Evolutionary conservation across 164 flowering plant species (phyloP), one percentile per base, ranked within the genome.

Genomic region (Taxillus chinensis): DNA sequence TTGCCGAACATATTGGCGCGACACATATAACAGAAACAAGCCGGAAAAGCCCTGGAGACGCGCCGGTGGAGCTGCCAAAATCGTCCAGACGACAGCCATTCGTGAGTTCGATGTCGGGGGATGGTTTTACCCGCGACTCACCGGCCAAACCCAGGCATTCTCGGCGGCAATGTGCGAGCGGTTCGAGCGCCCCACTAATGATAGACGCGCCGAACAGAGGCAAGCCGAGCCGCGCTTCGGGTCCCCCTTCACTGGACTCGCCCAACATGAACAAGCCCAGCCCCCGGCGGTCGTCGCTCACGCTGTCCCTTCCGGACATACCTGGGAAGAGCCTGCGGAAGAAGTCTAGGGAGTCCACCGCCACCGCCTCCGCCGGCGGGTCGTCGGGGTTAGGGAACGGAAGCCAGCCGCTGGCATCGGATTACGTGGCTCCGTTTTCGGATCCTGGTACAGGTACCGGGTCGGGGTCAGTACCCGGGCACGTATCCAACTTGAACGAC

Each of bases 241-340:
- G 3, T 14, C 45, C 71, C 14, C 27, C 48, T 8, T 41, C 53
- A 39, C 57, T 41, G 39, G 9, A 56, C 8, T 72, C 65, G 52
- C 42, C 70, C 12, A 43, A 50, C 15, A 53, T 71, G 41, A 12
- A 2, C 57, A 45, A 45, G 5, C 27, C 54, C 2, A 57, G 48
- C 51, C n/a, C 40, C 14, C 71, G 66, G 4, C 40, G 27, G 9
- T 74, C 73, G 0, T 69, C 75, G 2, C 15, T 69, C 8, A 59
- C 71, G 3, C 14, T 53, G 16, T 49, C 41, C 17, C 63, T 50
- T 0, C 74, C 80, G 0, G 78, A 70, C 40, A 51, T 73, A 45
- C 81, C 82, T n/a, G 79, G 71, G 60, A 81, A 76, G 46, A 7
- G 64, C 17, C 63, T 81, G 38, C 42, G 79, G 62, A 82, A 82